Conservation (phyloP, 192 early-diverging fungal species). For the Pecoramyces ruminantium region DNA sequence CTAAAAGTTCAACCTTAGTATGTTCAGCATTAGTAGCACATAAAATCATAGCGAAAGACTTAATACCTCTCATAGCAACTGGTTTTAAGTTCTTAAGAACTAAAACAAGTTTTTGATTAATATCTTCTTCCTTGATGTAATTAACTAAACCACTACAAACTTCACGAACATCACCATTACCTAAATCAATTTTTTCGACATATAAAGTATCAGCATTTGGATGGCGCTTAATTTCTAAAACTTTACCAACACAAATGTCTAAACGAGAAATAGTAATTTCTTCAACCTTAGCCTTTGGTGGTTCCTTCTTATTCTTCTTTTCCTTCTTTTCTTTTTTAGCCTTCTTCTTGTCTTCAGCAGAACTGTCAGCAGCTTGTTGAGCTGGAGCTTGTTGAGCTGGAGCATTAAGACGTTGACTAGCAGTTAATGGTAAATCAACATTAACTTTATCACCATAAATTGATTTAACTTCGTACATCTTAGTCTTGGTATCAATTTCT, state of each 20-base stretch:
- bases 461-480: not conserved
- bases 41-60: constrained; percentile 89
- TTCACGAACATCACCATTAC: constrained; percentile 61
- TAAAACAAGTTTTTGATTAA: constrained; percentile 30
- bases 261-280: constrained; percentile 49
- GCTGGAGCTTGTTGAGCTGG: constrained; percentile 9
- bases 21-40: constrained; percentile 74
- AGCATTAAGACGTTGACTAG: not conserved
- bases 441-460: not conserved
- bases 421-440: not conserved
- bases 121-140: constrained; percentile 75
- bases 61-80: constrained; percentile 80
- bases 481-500: not conserved
- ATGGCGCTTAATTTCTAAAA: constrained; percentile 67
- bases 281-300: constrained; percentile 5
- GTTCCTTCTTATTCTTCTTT: constrained; percentile 14
- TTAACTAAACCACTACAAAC: constrained; percentile 88
- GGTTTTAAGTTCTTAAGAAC: constrained; percentile 93
- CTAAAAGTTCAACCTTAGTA: constrained; percentile 74
- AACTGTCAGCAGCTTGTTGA: constrained; percentile 17
- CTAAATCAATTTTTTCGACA: constrained; percentile 85
- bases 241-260: constrained; percentile 85
- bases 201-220: constrained; percentile 93
- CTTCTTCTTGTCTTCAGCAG: constrained; percentile 3
- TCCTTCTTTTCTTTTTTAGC: constrained; percentile 21